phyloP scores from a whole-genome alignment of 352 stramenopile species.

The Pythium rishiriense region DNA sequence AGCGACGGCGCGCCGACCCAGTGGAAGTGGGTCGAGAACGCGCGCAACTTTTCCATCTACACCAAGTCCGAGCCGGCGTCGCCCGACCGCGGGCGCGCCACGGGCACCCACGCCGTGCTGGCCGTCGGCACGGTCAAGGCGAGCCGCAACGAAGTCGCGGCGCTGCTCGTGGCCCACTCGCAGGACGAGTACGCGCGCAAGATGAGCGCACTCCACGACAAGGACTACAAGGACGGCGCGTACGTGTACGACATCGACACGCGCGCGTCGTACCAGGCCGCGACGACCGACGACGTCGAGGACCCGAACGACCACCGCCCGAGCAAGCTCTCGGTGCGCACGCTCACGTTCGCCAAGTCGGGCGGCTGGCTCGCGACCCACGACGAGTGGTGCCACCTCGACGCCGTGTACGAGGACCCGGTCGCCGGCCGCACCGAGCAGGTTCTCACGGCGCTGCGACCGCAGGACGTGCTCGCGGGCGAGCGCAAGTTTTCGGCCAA shows the following conservation, averaged over 20 bases:
- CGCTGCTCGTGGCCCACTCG: constrained; percentile 13
- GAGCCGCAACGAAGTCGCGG: constrained; percentile 18
- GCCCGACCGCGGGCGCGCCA: too few relatives aligned
- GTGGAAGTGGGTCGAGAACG: constrained; percentile 30
- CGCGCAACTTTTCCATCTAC: constrained; percentile 27
- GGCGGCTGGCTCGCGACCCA: constrained; percentile 13
- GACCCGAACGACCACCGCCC: not conserved
- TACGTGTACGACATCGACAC: constrained; percentile 24
- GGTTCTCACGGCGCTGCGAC: constrained; percentile 4
- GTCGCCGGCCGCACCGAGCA: constrained; percentile 4
- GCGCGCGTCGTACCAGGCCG: not conserved
- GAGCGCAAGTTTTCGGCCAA: not conserved
- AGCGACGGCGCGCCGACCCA: not conserved
- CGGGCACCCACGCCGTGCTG: constrained; percentile 20
- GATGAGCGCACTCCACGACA: constrained; percentile 26
- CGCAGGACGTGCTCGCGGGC: constrained; percentile 4
- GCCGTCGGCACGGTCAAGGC: constrained; percentile 19
- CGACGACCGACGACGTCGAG: not conserved
- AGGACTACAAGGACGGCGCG: constrained; percentile 19
- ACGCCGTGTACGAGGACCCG: constrained; percentile 4
- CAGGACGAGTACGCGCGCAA: constrained; percentile 22
- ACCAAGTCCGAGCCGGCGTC: too few relatives aligned
- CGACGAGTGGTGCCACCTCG: constrained; percentile 25
- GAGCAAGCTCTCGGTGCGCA: constrained; percentile 16
- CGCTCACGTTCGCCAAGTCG: constrained; percentile 15